phyloP scores from a whole-genome alignment of 2,329 filamentous ascomycete genomes.

The Nemania sp. region DNA sequence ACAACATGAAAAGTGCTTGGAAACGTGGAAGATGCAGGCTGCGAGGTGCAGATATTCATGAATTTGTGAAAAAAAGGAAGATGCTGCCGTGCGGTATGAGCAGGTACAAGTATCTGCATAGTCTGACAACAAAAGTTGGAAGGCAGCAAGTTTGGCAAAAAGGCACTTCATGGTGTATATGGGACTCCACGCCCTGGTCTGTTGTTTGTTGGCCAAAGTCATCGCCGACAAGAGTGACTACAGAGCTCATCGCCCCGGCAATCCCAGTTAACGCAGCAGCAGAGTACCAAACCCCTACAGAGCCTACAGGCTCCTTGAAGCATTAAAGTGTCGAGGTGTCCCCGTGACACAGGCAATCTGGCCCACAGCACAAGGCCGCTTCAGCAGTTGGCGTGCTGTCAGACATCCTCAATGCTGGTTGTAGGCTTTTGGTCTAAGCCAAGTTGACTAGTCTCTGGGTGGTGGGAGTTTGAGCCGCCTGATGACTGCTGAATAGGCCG shows the following conservation, averaged over 20 bases:
- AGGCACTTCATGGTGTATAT: constrained; percentile 13
- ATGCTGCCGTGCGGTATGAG: neutral
- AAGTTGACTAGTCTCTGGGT: constrained; percentile 29
- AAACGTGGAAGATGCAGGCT: neutral
- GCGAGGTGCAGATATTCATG: neutral
- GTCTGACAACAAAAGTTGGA: constrained; percentile 14
- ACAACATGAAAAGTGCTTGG: neutral
- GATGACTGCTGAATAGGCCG: constrained; percentile 18
- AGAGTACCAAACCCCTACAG: constrained; percentile 20
- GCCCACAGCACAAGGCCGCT: constrained; percentile 18
- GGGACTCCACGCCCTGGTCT: neutral
- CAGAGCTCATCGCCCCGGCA: constrained; percentile 13
- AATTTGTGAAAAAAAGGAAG: neutral
- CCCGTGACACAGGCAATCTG: constrained; percentile 12
- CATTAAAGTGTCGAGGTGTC: constrained; percentile 16
- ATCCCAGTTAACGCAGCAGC: constrained; percentile 15
- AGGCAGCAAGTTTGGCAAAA: constrained; percentile 7
- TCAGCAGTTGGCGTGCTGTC: constrained; percentile 18
- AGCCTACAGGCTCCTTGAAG: constrained; percentile 25
- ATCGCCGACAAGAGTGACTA: constrained; percentile 8
- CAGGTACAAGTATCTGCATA: constrained; percentile 4
- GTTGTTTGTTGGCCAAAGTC: constrained; percentile 13
- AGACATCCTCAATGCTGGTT: constrained; percentile 22
- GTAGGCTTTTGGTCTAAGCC: constrained; percentile 23
- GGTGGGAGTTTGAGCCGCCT: constrained; percentile 18